Evolutionary conservation across 176 grass and related monocot genomes (phyloP).

Genomic region (Triticum timopheevii): DNA sequence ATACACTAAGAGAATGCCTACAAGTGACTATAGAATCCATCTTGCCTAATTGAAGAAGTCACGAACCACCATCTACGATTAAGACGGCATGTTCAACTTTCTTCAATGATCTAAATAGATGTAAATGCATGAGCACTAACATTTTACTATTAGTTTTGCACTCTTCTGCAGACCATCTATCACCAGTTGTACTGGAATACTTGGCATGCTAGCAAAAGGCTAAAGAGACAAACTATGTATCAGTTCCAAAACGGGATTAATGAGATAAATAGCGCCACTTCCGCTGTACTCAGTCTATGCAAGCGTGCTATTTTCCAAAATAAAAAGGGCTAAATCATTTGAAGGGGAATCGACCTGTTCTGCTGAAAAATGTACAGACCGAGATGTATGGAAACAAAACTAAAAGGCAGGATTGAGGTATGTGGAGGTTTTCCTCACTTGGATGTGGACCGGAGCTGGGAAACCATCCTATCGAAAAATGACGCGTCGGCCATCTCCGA

Average conservation of each 20-base stretch:
- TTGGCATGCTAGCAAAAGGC: neutral
- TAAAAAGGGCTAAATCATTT: neutral
- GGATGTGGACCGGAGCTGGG: constrained; percentile 63
- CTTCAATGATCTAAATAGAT: neutral
- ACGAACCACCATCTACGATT: neutral
- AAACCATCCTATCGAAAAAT: constrained; percentile 80
- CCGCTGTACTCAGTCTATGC: neutral
- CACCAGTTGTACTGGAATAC: neutral
- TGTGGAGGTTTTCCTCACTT: constrained; percentile 39
- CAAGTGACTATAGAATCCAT: neutral
- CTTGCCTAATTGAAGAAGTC: neutral
- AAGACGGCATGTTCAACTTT: neutral
- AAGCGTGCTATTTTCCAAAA: neutral
- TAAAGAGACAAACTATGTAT: neutral
- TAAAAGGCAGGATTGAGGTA: neutral
- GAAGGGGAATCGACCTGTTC: neutral
- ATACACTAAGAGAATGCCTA: neutral
- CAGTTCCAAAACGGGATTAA: neutral
- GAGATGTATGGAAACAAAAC: neutral
- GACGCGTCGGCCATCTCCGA: constrained; percentile 40
- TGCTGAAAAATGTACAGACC: neutral
- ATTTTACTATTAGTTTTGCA: neutral
- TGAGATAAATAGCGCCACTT: neutral
- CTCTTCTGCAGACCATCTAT: constrained; percentile 1
- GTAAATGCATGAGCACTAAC: neutral